phyloP scores from a whole-genome alignment of 805 yeast genomes.

The Saccharomycopsis sp. region DNA sequence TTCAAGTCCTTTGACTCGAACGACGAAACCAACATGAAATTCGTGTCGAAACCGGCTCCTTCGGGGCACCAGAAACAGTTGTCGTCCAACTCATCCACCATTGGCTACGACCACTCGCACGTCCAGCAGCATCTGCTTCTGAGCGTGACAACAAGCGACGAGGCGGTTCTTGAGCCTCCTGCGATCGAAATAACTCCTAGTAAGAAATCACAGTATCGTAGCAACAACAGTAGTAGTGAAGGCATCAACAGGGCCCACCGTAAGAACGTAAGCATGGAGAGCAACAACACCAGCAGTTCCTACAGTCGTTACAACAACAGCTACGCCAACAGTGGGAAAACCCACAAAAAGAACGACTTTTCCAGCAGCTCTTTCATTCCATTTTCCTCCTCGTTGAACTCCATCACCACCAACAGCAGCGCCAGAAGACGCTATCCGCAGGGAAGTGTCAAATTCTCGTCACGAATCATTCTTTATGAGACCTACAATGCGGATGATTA shows the following conservation, averaged over 20 bases:
- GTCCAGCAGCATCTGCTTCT: background rate
- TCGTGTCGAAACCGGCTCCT: background rate
- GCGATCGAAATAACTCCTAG: conserved; percentile 4
- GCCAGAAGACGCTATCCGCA: conserved; percentile 1
- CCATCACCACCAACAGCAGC: background rate
- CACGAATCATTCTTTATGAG: conserved; percentile 76
- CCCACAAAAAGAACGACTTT: background rate
- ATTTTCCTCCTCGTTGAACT: conserved; percentile 9
- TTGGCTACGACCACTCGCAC: background rate
- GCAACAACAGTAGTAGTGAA: background rate
- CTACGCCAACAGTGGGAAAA: conserved; percentile 8
- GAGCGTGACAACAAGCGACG: background rate
- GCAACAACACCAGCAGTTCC: background rate
- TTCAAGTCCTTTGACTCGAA: conserved; percentile 16
- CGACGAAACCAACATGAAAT: conserved; percentile 10
- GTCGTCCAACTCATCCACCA: background rate
- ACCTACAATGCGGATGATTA: conserved; percentile 80
- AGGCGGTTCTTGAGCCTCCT: conserved; percentile 1
- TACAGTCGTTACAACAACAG: background rate
- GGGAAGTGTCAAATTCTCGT: conserved; percentile 55
- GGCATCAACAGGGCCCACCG: conserved; percentile 3
- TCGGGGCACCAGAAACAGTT: conserved; percentile 2
- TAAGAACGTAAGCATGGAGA: background rate
- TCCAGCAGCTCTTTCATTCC: conserved; percentile 5
- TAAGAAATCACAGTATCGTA: background rate